phyloP scores from a whole-genome alignment of 352 stramenopile species.

The Halophytophthora polymorphica region DNA sequence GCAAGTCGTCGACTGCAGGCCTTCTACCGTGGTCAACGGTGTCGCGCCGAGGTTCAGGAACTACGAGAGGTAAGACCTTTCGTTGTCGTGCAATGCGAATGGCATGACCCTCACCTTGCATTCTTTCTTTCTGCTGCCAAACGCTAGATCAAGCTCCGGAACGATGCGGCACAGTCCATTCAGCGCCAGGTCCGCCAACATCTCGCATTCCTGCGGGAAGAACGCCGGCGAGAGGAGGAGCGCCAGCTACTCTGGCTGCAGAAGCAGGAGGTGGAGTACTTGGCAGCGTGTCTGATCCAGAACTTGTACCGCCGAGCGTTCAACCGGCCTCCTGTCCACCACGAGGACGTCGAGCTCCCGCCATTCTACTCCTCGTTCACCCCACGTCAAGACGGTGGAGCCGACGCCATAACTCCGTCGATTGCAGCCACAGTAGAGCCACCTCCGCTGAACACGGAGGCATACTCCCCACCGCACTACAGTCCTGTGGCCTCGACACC shows the following conservation, averaged over 20 bases:
- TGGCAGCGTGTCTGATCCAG: conserved; percentile 43
- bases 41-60: conserved; percentile 19
- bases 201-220: conserved; percentile 2
- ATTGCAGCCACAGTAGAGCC: too few species aligned
- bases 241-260: conserved; percentile 19
- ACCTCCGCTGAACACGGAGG: too few species aligned
- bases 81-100: neutral
- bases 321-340: neutral
- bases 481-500: conserved; percentile 1
- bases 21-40: conserved; percentile 25
- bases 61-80: conserved; percentile 22
- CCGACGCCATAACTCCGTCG: too few species aligned
- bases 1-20: conserved; percentile 32
- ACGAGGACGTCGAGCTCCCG: neutral
- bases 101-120: neutral
- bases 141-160: conserved; percentile 15
- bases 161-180: conserved; percentile 19
- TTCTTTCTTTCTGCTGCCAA: neutral
- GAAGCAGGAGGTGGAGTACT: conserved; percentile 36
- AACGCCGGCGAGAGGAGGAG: conserved; percentile 10
- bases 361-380: conserved; percentile 2
- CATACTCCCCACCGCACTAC: too few species aligned
- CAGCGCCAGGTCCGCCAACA: conserved; percentile 26
- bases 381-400: conserved; percentile 9
- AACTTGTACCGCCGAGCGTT: conserved; percentile 24